Evolutionary conservation across 2,329 filamentous ascomycete species (phyloP).

Genomic region (Fusarium veterinarium): DNA sequence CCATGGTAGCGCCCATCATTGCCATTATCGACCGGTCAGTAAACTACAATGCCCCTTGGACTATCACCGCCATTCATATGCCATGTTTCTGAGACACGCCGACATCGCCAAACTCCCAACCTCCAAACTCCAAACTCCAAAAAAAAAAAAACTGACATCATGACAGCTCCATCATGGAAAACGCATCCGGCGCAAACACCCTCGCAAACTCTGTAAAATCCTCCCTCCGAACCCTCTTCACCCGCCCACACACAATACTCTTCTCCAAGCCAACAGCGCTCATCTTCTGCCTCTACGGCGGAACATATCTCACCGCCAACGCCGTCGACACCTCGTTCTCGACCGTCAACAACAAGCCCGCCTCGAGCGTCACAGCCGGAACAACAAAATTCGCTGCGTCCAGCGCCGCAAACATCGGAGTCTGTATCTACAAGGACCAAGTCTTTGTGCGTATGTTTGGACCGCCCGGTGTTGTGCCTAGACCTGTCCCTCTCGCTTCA

Average conservation of each 20-base stretch:
- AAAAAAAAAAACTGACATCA: slow-evolving; percentile 20
- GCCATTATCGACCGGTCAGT: slow-evolving; percentile 85
- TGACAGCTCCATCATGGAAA: slow-evolving; percentile 79
- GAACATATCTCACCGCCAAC: slow-evolving; percentile 92
- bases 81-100: not conserved
- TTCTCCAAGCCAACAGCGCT: slow-evolving; percentile 75
- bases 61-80: not conserved
- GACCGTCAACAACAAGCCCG: slow-evolving; percentile 67
- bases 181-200: slow-evolving; percentile 75
- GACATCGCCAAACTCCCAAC: slow-evolving; percentile 15
- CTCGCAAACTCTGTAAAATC: slow-evolving; percentile 68
- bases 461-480: slow-evolving; percentile 61
- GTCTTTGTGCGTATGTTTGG: slow-evolving; percentile 88
- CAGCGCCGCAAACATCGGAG: slow-evolving; percentile 81
- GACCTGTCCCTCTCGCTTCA: slow-evolving; percentile 74
- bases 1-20: slow-evolving; percentile 84
- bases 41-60: not conserved
- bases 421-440: slow-evolving; percentile 91
- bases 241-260: slow-evolving; percentile 70
- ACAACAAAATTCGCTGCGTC: slow-evolving; percentile 84
- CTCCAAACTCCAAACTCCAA: not conserved
- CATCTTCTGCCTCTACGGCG: slow-evolving; percentile 82
- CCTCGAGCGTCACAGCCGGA: slow-evolving; percentile 76
- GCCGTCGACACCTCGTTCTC: slow-evolving; percentile 82
- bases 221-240: slow-evolving; percentile 67